Conservation (phyloP, 2,329 filamentous ascomycete species). For the Dryadomyces quercus-mongolicae region DNA sequence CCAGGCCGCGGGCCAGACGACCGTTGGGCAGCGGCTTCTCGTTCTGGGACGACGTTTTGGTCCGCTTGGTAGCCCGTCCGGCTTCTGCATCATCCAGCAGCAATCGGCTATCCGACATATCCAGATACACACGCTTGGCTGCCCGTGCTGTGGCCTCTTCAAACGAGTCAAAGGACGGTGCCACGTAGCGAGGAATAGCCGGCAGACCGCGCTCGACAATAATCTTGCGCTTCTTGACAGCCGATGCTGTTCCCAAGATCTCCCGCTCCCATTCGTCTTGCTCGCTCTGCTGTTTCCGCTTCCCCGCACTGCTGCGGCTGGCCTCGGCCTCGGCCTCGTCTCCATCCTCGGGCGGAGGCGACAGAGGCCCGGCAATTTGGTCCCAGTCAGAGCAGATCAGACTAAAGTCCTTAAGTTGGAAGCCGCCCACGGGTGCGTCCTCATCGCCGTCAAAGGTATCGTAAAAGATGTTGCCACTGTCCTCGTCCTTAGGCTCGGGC, state of each 20-base stretch:
- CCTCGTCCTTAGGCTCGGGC: constrained; percentile 27
- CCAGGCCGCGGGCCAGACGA: constrained; percentile 59
- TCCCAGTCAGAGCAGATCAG: constrained; percentile 84
- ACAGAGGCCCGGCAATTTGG: constrained; percentile 41
- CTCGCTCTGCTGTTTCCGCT: constrained; percentile 25
- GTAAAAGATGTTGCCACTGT: constrained; percentile 29
- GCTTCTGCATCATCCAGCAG: constrained; percentile 68
- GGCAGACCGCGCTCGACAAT: constrained; percentile 41
- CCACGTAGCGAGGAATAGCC: constrained; percentile 43
- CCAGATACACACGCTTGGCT: constrained; percentile 68
- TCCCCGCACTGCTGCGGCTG: constrained; percentile 13
- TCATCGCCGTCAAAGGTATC: constrained; percentile 29
- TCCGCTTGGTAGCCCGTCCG: constrained; percentile 49
- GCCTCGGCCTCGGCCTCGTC: constrained; percentile 12
- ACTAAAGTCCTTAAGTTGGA: constrained; percentile 68
- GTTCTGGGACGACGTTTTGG: constrained; percentile 28
- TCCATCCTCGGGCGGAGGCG: constrained; percentile 9
- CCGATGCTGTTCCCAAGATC: constrained; percentile 32
- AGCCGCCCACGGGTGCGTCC: constrained; percentile 58
- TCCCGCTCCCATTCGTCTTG: constrained; percentile 54
- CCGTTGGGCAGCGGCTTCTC: constrained; percentile 56
- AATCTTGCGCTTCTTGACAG: constrained; percentile 50
- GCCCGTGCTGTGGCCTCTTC: constrained; percentile 59
- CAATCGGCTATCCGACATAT: constrained; percentile 79
- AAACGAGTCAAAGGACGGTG: constrained; percentile 71